These are phyloP conservation scores for Dioscorea alata DNA, from an alignment of 106 monocot species.

Conservation along the genomic window DNA sequence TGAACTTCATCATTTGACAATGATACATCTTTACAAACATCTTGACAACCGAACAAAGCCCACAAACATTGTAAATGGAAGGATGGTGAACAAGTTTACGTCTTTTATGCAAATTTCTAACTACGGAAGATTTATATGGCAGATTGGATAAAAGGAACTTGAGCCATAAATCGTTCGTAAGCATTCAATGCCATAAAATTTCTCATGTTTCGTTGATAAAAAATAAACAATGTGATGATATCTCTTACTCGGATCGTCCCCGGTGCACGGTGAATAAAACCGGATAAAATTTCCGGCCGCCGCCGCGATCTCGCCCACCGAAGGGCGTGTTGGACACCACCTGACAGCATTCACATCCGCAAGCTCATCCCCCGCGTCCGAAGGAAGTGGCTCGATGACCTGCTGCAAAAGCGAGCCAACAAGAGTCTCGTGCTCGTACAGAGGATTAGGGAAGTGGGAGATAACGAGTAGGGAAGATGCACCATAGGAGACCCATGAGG, in stretches of 20 bases:
- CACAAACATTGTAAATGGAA: too few species aligned
- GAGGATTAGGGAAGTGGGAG: slow-evolving; percentile 67
- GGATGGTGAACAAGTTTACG: too few species aligned
- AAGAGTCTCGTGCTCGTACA: slow-evolving; percentile 5
- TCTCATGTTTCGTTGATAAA: neutral
- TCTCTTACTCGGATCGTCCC: slow-evolving; percentile 18
- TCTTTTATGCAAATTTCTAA: too few species aligned
- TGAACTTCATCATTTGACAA: too few species aligned
- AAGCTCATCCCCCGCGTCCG: neutral
- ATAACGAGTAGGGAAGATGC: slow-evolving; percentile 69
- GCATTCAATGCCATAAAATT: too few species aligned
- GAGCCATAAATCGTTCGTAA: too few species aligned
- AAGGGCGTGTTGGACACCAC: slow-evolving; percentile 62
- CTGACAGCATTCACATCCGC: slow-evolving; percentile 44
- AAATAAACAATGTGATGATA: neutral
- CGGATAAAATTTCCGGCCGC: slow-evolving; percentile 34
- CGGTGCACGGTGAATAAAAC: slow-evolving; percentile 36
- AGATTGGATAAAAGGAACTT: too few species aligned
- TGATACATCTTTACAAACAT: too few species aligned
- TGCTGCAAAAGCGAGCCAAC: slow-evolving; percentile 68
- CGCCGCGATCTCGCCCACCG: slow-evolving; percentile 54
- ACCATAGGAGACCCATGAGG: slow-evolving; percentile 84
- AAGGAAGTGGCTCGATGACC: slow-evolving; percentile 47
- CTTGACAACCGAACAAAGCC: too few species aligned
- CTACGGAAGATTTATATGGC: too few species aligned